A percentile compares a stretch with the other conserved stretches of the same genome.
Evolutionary conservation across 2,329 filamentous ascomycete genomes (phyloP).

Genomic region (Trichothecium roseum): DNA sequence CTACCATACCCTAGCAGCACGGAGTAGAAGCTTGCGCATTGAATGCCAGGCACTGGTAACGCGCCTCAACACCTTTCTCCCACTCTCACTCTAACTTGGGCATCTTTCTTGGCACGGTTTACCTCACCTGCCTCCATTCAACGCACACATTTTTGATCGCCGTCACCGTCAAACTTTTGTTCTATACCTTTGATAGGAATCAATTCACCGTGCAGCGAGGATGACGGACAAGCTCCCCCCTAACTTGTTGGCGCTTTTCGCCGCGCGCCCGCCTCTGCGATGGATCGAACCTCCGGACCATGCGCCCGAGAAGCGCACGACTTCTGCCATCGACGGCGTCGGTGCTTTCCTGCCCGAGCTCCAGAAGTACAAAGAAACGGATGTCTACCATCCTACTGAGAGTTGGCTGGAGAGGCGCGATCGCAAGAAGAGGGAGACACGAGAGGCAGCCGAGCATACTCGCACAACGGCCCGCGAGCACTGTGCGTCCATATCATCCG

Average conservation of each 20-base stretch:
- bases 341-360: conserved; percentile 66
- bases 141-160: too few relatives aligned
- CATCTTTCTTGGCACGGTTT: too few relatives aligned
- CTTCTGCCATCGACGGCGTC: conserved; percentile 61
- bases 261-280: conserved; percentile 82
- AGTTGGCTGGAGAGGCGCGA: conserved; percentile 87
- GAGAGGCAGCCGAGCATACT: conserved; percentile 53
- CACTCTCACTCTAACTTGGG: too few relatives aligned
- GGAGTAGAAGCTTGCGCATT: too few relatives aligned
- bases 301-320: conserved; percentile 72
- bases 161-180: neutral
- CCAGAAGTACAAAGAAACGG: conserved; percentile 66
- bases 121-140: too few relatives aligned
- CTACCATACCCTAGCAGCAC: too few relatives aligned
- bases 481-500: conserved; percentile 38
- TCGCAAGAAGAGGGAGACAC: conserved; percentile 73
- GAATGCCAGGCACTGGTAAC: too few relatives aligned
- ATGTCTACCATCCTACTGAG: conserved; percentile 72
- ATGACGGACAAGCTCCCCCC: conserved; percentile 98
- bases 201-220: neutral
- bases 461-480: conserved; percentile 52
- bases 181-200: neutral
- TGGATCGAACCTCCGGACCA: conserved; percentile 79
- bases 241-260: conserved; percentile 87
- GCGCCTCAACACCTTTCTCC: too few relatives aligned